phyloP scores from a whole-genome alignment of 768 basidiomycete genomes.

The Auricularia cornea region DNA sequence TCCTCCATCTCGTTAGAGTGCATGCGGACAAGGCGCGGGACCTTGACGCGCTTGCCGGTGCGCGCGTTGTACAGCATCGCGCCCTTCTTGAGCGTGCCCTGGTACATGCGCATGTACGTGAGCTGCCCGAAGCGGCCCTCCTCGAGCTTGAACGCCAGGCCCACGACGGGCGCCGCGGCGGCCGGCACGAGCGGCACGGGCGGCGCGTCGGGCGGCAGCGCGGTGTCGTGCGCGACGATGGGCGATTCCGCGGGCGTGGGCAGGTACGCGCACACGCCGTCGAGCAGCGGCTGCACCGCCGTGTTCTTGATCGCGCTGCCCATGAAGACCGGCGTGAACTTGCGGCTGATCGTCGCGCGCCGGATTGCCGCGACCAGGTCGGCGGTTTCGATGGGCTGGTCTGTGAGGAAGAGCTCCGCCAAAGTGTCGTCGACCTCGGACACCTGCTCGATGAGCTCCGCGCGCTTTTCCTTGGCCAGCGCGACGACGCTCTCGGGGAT shows the following conservation, averaged over 20 bases:
- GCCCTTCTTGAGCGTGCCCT: constrained; percentile 84
- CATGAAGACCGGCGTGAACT: constrained; percentile 93
- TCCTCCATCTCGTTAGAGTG: constrained; percentile 99
- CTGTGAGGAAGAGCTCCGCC: constrained; percentile 84
- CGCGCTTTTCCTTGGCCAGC: constrained; percentile 74
- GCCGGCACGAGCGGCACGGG: constrained; percentile 75
- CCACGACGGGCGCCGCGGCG: constrained; percentile 79
- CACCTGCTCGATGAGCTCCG: constrained; percentile 87
- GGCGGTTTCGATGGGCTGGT: constrained; percentile 59
- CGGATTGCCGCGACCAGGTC: constrained; percentile 82
- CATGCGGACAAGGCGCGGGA: constrained; percentile 93
- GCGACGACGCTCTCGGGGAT: constrained; percentile 71
- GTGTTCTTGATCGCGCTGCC: constrained; percentile 98
- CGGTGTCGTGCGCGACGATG: constrained; percentile 76
- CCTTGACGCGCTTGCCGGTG: constrained; percentile 95
- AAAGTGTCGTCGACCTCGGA: constrained; percentile 95
- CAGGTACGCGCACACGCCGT: constrained; percentile 93
- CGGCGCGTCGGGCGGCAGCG: constrained; percentile 53
- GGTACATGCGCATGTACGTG: constrained; percentile 97
- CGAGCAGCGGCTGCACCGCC: constrained; percentile 85
- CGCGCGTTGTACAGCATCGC: constrained; percentile 83
- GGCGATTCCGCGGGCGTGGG: constrained; percentile 77
- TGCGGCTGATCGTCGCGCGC: constrained; percentile 77
- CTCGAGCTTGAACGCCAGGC: constrained; percentile 96
- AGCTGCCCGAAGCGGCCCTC: constrained; percentile 96